Base-by-base conservation (phyloP, 306 rosid species). In the Cucumis melo region DNA sequence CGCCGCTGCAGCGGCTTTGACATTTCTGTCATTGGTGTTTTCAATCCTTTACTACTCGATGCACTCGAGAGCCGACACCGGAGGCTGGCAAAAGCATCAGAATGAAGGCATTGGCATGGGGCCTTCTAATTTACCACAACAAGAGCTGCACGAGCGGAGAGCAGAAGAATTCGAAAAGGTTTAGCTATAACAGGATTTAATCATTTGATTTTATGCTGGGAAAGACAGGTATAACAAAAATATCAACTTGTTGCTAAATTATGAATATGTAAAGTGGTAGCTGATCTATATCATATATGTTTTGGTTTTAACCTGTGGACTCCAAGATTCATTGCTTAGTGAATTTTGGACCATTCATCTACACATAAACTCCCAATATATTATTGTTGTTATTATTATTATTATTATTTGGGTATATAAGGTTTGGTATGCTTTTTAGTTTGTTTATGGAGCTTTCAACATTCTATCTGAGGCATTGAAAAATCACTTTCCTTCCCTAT, bases 51-150 rank as follows among this genome's bases (percentile, higher is more conserved):
- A 91, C 92, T 93, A 93, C 73, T 86, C 87, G 87, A 73, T 87
- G 7, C 97, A 93, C 78, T 76, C 89, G 14, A 93, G 80, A 85
- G 92, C 97, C 14, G 98, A 89, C 46, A 93, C 98, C 1, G 98
- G 98, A 42, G 96, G 96, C 70, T 93, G 98, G 98, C 84, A 87
- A 88, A 91, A 89, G 89, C 92, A 93, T 80, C 86, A 62, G 54
- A 85, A 93, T n/a, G 98, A 91, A 61, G 97, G 93, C 44, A 14
- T 89, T 46, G 97, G 86, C 77, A 75, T 93, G 93, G 80, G 90
- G 41, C 14, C 36, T 75, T 78, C 89, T 19, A 73, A 61, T 38
- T 72, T 78, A 32, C 80, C 91, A 46, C 83, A 84, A 15, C 83
- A 83, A 21, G 85, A 84, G 79, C 91, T 81, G 62, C 83, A 71